Base-by-base conservation (phyloP, 2,329 filamentous ascomycete species). In the Laburnicola sp. region DNA sequence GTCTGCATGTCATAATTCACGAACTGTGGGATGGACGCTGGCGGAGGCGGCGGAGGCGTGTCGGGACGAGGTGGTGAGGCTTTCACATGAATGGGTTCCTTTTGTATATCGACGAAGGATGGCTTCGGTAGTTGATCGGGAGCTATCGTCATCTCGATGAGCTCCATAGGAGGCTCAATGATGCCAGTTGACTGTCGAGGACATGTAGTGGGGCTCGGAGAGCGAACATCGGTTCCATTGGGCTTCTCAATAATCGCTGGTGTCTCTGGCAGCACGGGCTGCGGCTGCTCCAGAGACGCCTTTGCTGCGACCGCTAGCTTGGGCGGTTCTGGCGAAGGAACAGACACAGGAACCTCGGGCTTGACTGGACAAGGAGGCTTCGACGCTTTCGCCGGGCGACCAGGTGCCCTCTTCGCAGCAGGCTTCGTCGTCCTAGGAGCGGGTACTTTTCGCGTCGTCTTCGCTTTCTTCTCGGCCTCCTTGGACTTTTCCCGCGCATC, bases 401-500 rank as follows among this genome's bases (percentile, higher is more conserved):
- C 67, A 6, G 54, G 51, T 16, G 56, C 56, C 34, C 60, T 67
- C 52, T 69, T 72, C 22, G 56, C 32, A 7, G 56, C 27, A 11
- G 58, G 32, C 38, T 65, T 66, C 6, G 62, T 36, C 6, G 51
- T 27, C 25, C 27, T 40, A 39, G 56, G 47, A 23, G 53, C 56
- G 28, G 65, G 50, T 21, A 59, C 32, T 50, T 67, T 70, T 22
- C 58, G 50, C 6, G 54, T 45, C n/a, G 47, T 51, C 56, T 74
- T 77, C 48, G 66, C 68, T 43, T 73, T 74, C 50, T 73, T 74
- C 40, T 73, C 72, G 23, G 65, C 68, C 35, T 76, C 74, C 45
- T 73, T 75, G 44, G 77, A 70, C n/a, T 64, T 75, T 61, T 82
- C 78, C 22, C 79, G 71, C 6, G 75, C 76, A 26, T 82, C 80